phyloP scores from a whole-genome alignment of 305 asterid species.

The Fraxinus paxiana region DNA sequence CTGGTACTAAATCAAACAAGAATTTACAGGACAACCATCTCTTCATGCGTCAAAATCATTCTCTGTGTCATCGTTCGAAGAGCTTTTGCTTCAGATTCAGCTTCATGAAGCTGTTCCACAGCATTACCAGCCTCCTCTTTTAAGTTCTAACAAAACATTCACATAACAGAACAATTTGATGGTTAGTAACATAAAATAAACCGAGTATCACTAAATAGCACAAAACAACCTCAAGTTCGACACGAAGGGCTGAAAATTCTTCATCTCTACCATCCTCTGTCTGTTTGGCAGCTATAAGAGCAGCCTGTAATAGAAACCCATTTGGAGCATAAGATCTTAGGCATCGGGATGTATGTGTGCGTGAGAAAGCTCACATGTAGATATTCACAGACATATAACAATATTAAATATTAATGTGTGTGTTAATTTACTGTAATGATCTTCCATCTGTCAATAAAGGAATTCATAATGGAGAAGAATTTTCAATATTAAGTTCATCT shows the following conservation, averaged over 20 bases:
- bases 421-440: neutral
- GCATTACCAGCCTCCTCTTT: constrained; percentile 64
- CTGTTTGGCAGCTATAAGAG: constrained; percentile 75
- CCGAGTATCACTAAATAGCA: constrained; percentile 11
- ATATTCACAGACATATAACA: neutral
- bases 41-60: constrained; percentile 98
- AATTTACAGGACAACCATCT: constrained; percentile 63
- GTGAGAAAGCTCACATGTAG: neutral
- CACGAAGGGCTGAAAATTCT: constrained; percentile 66
- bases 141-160: constrained; percentile 52
- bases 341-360: neutral
- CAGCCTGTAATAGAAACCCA: constrained; percentile 55
- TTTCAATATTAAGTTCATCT: constrained; percentile 12
- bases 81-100: constrained; percentile 93
- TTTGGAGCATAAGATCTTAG: constrained; percentile 9
- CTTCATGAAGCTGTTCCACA: constrained; percentile 74
- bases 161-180: constrained; percentile 23
- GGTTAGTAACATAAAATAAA: constrained; percentile 17
- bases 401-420: neutral
- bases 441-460: neutral
- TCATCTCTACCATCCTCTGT: constrained; percentile 76
- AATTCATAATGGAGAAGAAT: neutral
- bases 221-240: constrained; percentile 67
- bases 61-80: constrained; percentile 88
- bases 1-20: constrained; percentile 16